These are phyloP conservation scores for Tylopilus sp. DNA, from an alignment of 1,284 basidiomycete genomes.

Conservation along the genomic window DNA sequence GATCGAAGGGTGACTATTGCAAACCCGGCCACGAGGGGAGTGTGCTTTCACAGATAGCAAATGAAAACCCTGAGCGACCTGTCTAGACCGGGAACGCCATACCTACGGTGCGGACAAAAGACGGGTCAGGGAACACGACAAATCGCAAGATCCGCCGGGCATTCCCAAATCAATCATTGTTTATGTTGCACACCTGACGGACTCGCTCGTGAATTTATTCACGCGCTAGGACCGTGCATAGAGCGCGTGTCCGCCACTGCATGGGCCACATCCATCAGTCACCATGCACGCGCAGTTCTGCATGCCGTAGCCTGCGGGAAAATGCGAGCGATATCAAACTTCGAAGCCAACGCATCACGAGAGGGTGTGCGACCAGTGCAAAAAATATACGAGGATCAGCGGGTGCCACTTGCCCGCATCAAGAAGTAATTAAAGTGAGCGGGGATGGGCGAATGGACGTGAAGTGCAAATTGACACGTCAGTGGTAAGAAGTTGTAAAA, in stretches of 20 bases:
- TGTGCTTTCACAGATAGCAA: conserved; percentile 13
- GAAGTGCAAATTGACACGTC: conserved; percentile 7
- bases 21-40: conserved; percentile 22
- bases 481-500: conserved; percentile 4
- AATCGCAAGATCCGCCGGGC: conserved; percentile 25
- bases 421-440: conserved; percentile 10
- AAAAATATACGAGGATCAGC: conserved; percentile 5
- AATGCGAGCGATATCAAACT: conserved; percentile 23
- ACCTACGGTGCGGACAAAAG: conserved; percentile 24
- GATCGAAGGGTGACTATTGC: conserved; percentile 10
- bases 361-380: conserved; percentile 7
- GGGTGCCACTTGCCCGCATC: conserved; percentile 14
- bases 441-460: conserved; percentile 5
- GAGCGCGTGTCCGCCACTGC: conserved; percentile 22
- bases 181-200: conserved; percentile 11
- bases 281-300: conserved; percentile 25
- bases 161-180: conserved; percentile 25
- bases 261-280: conserved; percentile 32
- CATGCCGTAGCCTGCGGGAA: conserved; percentile 31
- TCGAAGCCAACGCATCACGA: conserved; percentile 8
- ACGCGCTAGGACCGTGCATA: conserved; percentile 16
- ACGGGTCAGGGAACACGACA: conserved; percentile 15
- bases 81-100: conserved; percentile 13
- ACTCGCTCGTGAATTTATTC: conserved; percentile 15
- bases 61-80: conserved; percentile 17